A percentile compares a stretch with the other conserved stretches of the same genome.
Evolutionary conservation across 441 rosid genomes (phyloP).

Genomic region (Bocquillonia castaneifolia): DNA sequence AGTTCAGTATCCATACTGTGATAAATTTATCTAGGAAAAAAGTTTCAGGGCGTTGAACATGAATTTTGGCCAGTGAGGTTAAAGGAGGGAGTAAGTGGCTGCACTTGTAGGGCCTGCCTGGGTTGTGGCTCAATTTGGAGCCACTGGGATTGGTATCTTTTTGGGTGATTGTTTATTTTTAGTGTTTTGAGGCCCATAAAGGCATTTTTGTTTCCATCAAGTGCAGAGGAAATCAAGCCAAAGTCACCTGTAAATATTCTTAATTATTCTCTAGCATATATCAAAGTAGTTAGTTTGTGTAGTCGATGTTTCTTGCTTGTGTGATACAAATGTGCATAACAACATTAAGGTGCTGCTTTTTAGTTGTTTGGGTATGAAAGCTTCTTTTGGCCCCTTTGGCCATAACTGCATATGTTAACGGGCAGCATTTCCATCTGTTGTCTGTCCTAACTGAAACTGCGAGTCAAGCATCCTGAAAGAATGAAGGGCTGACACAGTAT

Average conservation of each 20-base stretch:
- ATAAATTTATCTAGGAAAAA: slow-evolving; percentile 12
- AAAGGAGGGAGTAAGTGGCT: slow-evolving; percentile 27
- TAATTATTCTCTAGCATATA: slow-evolving; percentile 19
- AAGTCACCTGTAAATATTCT: slow-evolving; percentile 34
- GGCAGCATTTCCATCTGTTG: background rate
- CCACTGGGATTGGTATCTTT: slow-evolving; percentile 20
- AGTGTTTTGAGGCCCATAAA: slow-evolving; percentile 32
- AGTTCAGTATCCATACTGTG: background rate
- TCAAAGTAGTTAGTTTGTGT: slow-evolving; percentile 2
- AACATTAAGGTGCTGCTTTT: background rate
- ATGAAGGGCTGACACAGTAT: background rate
- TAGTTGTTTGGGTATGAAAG: background rate
- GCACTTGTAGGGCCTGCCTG: slow-evolving; percentile 27
- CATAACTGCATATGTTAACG: background rate
- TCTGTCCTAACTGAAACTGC: background rate
- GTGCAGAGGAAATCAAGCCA: slow-evolving; percentile 28
- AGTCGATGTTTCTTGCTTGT: background rate
- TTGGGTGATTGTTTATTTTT: slow-evolving; percentile 20
- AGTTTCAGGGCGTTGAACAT: slow-evolving; percentile 1
- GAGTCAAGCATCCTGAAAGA: background rate
- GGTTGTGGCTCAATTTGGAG: slow-evolving; percentile 30
- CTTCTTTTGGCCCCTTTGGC: background rate
- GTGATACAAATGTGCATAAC: background rate
- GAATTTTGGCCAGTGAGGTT: slow-evolving; percentile 22
- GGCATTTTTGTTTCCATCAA: slow-evolving; percentile 38